These are phyloP conservation scores for Pecoramyces ruminantium DNA, from an alignment of 192 early-diverging fungal genomes.

Conservation along the genomic window DNA sequence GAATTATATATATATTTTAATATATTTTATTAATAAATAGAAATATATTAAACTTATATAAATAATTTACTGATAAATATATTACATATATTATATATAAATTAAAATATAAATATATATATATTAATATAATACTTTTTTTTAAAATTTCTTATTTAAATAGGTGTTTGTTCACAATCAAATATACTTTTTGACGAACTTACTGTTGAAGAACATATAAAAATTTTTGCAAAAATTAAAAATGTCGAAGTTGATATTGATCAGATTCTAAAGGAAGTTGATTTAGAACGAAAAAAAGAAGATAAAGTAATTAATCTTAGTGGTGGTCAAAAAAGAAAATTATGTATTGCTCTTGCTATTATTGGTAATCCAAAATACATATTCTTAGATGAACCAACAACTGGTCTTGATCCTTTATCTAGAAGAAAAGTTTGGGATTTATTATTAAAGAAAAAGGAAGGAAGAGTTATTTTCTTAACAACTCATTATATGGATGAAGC, in stretches of 20 bases:
- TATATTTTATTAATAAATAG: no score
- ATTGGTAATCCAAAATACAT: not conserved
- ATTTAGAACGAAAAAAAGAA: not conserved
- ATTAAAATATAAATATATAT: no score
- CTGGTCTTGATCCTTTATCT: not conserved
- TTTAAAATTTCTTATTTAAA: no score
- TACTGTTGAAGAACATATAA: not conserved
- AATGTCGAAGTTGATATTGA: not conserved
- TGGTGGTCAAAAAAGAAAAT: not conserved
- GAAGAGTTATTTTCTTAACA: not conserved
- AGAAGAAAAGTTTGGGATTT: slow-evolving; percentile 1
- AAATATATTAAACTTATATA: no score
- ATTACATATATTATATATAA: no score
- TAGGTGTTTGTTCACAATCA: not conserved
- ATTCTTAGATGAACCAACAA: slow-evolving; percentile 1
- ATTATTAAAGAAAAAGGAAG: not conserved
- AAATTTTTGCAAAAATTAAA: not conserved
- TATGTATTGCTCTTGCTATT: not conserved
- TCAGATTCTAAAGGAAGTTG: not conserved
- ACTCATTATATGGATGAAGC: not conserved
- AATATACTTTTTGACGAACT: not conserved
- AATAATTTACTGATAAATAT: no score
- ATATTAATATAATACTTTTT: no score
- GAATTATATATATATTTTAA: no score
- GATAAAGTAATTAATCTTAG: not conserved